A percentile compares a stretch with the other conserved stretches of the same genome.
These are phyloP conservation scores for Salvia rosmarinus DNA, from an alignment of 257 asterid species.

Conservation along the genomic window DNA sequence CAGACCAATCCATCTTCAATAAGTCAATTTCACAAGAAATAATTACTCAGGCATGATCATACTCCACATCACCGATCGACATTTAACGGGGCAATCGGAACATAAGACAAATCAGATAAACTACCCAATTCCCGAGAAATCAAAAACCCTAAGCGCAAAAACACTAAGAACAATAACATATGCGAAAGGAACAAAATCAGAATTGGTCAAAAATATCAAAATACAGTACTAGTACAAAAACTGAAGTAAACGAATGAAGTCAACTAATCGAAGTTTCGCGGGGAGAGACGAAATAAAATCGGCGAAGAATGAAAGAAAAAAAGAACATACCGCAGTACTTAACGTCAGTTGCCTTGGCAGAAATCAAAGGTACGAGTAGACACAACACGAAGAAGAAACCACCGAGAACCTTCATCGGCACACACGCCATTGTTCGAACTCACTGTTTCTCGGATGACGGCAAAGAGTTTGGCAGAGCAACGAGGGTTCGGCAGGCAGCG, in stretches of 20 bases:
- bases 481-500: too few species aligned
- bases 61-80: not conserved
- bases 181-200: not conserved
- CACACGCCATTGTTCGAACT: conserved; percentile 26
- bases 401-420: conserved; percentile 45
- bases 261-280: not conserved
- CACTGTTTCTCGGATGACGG: not conserved
- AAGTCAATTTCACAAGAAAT: not conserved
- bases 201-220: not conserved
- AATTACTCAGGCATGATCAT: not conserved
- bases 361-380: conserved; percentile 39
- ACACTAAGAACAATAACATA: not conserved
- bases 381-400: conserved; percentile 39
- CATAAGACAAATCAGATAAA: conserved; percentile 4
- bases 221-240: not conserved
- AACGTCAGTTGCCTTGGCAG: conserved; percentile 42
- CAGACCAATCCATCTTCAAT: not conserved
- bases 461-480: too few species aligned
- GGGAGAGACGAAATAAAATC: not conserved
- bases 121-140: not conserved
- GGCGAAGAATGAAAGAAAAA: not conserved
- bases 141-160: not conserved
- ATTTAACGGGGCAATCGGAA: not conserved
- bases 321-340: conserved; percentile 51
- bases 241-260: not conserved